Evolutionary conservation across 129 eudicot genomes (phyloP).

Genomic region (Artemisia tridentata): DNA sequence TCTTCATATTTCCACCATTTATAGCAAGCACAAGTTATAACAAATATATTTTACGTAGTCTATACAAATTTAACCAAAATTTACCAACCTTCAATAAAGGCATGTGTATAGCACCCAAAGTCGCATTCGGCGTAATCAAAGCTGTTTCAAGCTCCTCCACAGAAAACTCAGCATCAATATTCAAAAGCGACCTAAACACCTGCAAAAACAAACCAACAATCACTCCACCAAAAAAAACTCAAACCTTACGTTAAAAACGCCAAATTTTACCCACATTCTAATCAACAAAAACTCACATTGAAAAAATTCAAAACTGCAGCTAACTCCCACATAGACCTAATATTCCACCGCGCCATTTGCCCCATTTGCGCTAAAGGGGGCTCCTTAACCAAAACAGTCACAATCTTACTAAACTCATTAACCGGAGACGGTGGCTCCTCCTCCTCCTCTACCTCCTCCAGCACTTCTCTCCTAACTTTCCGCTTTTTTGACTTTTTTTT

Average conservation of each 20-base stretch:
- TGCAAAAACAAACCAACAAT: slow-evolving; percentile 33
- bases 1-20: not conserved
- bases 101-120: slow-evolving; percentile 73
- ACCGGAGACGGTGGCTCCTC: slow-evolving; percentile 45
- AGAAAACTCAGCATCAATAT: slow-evolving; percentile 71
- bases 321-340: slow-evolving; percentile 93
- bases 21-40: not conserved
- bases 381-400: slow-evolving; percentile 62
- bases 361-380: slow-evolving; percentile 53
- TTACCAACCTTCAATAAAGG: slow-evolving; percentile 80
- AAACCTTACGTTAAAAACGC: not conserved
- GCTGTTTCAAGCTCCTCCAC: slow-evolving; percentile 97
- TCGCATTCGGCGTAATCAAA: slow-evolving; percentile 73
- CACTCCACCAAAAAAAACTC: not conserved
- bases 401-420: slow-evolving; percentile 49
- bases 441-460: slow-evolving; percentile 32
- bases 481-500: slow-evolving; percentile 45
- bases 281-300: slow-evolving; percentile 51
- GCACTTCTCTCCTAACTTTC: slow-evolving; percentile 21
- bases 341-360: slow-evolving; percentile 68
- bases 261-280: not conserved
- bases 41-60: not conserved
- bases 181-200: slow-evolving; percentile 94
- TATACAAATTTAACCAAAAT: not conserved
- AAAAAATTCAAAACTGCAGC: slow-evolving; percentile 87